Conservation (phyloP, 1,284 basidiomycete genomes). For the Pseudozyma thailandica region DNA sequence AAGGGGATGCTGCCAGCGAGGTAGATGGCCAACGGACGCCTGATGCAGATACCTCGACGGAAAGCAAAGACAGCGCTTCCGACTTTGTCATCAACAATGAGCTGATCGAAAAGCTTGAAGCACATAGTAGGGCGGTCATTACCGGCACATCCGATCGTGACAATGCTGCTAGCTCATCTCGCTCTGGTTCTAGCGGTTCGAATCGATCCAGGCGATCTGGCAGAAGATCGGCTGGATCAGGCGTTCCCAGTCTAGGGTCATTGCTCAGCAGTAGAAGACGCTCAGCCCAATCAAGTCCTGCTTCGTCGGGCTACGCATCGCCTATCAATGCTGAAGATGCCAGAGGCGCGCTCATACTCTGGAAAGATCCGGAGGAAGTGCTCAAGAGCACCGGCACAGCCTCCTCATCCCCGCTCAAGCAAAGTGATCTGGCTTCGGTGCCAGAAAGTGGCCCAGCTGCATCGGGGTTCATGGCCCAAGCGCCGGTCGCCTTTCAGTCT, state of each 20-base stretch:
- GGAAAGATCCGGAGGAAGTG: constrained; percentile 50
- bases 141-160: constrained; percentile 49
- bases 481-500: constrained; percentile 37
- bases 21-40: constrained; percentile 19
- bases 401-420: constrained; percentile 21
- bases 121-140: constrained; percentile 42
- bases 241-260: constrained; percentile 20
- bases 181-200: constrained; percentile 5
- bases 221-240: constrained; percentile 24
- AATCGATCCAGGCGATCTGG: constrained; percentile 27
- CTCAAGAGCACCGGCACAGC: constrained; percentile 16
- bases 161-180: constrained; percentile 28
- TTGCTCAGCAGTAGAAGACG: constrained; percentile 29
- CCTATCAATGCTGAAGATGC: constrained; percentile 45
- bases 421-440: constrained; percentile 12
- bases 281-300: constrained; percentile 38
- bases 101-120: constrained; percentile 57
- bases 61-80: constrained; percentile 16
- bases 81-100: constrained; percentile 55
- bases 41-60: constrained; percentile 31
- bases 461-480: constrained; percentile 25
- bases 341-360: constrained; percentile 37
- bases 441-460: constrained; percentile 9
- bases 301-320: constrained; percentile 42
- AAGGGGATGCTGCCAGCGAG: constrained; percentile 19